Conservation (phyloP, 371 early-diverging fungal species). For the Capillidium rhysosporum region DNA sequence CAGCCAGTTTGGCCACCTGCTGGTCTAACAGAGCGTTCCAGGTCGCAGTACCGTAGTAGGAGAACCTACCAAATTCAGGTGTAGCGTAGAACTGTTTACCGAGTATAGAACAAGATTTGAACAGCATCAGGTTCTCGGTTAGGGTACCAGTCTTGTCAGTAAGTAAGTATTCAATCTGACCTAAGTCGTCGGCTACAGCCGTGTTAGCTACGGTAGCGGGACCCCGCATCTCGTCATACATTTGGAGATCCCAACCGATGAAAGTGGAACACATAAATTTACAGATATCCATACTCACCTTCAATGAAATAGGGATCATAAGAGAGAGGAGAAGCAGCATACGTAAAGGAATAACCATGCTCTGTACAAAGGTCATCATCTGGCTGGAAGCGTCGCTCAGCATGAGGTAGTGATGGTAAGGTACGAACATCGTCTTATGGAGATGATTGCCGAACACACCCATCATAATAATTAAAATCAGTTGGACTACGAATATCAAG, state of each 20-base stretch:
- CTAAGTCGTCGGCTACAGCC: constrained; percentile 78
- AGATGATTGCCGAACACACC: constrained; percentile 10
- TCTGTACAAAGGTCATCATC: not conserved
- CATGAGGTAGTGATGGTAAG: constrained; percentile 6
- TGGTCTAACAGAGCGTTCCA: not conserved
- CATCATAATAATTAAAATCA: constrained; percentile 22
- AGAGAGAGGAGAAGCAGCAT: constrained; percentile 60
- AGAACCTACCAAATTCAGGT: constrained; percentile 17
- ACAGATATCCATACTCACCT: constrained; percentile 47
- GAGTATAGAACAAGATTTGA: constrained; percentile 50
- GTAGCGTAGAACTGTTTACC: constrained; percentile 34
- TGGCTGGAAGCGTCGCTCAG: not conserved
- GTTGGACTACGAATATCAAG: constrained; percentile 31
- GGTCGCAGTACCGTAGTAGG: not conserved
- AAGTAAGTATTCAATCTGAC: constrained; percentile 76
- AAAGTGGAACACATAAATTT: constrained; percentile 49
- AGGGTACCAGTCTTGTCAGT: constrained; percentile 95
- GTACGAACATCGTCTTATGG: constrained; percentile 11
- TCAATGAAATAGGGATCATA: constrained; percentile 54
- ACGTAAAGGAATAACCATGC: constrained; percentile 29
- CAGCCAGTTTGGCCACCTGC: constrained; percentile 3
- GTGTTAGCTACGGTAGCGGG: constrained; percentile 63
- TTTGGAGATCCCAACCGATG: constrained; percentile 46
- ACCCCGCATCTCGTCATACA: constrained; percentile 51
- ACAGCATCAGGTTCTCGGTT: constrained; percentile 86